A percentile compares a stretch with the other conserved stretches of the same genome.
These are phyloP conservation scores for Acanthamoeba divionensis DNA, from an alignment of 208 protist species.

Conservation along the genomic window DNA sequence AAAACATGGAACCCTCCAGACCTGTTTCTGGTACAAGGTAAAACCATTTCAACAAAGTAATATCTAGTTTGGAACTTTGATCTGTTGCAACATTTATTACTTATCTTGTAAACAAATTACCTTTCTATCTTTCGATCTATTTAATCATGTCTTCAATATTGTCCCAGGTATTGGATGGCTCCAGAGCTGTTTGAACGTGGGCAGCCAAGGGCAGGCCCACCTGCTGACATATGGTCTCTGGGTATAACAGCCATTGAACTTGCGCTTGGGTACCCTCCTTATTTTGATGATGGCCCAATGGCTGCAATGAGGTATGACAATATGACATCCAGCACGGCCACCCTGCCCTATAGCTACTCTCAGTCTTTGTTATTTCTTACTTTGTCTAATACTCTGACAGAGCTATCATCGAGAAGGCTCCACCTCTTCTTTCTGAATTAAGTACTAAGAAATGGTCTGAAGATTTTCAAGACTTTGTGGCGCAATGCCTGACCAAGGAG, in stretches of 20 bases:
- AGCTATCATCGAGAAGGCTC: neutral
- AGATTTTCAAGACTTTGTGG: slow-evolving; percentile 44
- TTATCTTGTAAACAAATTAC: too few species aligned
- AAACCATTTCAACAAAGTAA: too few species aligned
- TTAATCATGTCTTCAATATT: too few species aligned
- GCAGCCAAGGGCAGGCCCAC: slow-evolving; percentile 3
- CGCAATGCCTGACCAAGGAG: slow-evolving; percentile 52
- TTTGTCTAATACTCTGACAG: neutral
- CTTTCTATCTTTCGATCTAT: too few species aligned
- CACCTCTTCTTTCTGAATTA: neutral
- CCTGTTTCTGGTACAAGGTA: slow-evolving; percentile 21
- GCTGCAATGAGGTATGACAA: neutral
- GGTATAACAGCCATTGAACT: neutral
- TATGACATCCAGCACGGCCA: neutral
- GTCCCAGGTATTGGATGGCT: slow-evolving; percentile 50
- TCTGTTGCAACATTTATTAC: too few species aligned
- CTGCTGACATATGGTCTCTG: neutral
- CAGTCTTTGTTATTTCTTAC: neutral
- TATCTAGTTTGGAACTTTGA: too few species aligned
- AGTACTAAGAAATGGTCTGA: slow-evolving; percentile 36
- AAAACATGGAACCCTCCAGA: neutral
- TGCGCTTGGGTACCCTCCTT: neutral
- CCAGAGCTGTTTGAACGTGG: slow-evolving; percentile 49
- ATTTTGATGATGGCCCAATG: neutral
- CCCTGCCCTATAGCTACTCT: neutral